phyloP scores from a whole-genome alignment of 78 protist genomes.

The Speleostelium caveatum region DNA sequence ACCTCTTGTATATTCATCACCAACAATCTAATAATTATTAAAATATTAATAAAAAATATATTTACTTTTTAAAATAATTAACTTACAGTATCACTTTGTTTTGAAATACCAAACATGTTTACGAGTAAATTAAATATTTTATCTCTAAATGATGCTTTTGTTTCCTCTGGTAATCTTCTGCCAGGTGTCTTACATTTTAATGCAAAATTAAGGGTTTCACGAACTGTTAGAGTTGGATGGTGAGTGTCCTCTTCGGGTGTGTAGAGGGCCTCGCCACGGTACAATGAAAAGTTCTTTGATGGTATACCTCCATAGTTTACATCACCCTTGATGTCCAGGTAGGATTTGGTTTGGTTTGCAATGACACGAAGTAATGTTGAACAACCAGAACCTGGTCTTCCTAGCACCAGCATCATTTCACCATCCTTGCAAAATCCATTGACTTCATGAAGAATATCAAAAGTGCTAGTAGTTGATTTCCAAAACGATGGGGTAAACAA shows the following conservation, averaged over 20 bases:
- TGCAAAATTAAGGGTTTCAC: conserved; percentile 79
- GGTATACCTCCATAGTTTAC: conserved; percentile 79
- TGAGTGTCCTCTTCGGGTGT: conserved; percentile 78
- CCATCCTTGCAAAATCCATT: conserved; percentile 26
- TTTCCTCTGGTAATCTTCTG: conserved; percentile 35
- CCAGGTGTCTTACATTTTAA: conserved; percentile 64
- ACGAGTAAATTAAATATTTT: conserved; percentile 33
- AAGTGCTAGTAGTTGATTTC: not conserved
- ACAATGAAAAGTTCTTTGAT: conserved; percentile 25
- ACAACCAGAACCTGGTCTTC: conserved; percentile 81
- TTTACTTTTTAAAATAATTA: not conserved
- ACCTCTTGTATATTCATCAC: conserved; percentile 36
- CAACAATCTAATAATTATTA: conserved; percentile 23
- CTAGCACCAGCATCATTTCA: conserved; percentile 67
- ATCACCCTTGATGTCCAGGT: conserved; percentile 30
- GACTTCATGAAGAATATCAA: conserved; percentile 1
- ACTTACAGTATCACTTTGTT: conserved; percentile 59
- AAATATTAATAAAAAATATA: not conserved
- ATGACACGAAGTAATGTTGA: conserved; percentile 57
- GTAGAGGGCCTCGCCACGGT: conserved; percentile 76
- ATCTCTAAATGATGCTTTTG: conserved; percentile 32
- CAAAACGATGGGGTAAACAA: conserved; percentile 50
- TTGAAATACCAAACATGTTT: conserved; percentile 54
- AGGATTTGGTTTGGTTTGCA: conserved; percentile 44
- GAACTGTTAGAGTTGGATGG: conserved; percentile 67